Evolutionary conservation across 768 basidiomycete species (phyloP).

Genomic region (Clathrus columnatus): DNA sequence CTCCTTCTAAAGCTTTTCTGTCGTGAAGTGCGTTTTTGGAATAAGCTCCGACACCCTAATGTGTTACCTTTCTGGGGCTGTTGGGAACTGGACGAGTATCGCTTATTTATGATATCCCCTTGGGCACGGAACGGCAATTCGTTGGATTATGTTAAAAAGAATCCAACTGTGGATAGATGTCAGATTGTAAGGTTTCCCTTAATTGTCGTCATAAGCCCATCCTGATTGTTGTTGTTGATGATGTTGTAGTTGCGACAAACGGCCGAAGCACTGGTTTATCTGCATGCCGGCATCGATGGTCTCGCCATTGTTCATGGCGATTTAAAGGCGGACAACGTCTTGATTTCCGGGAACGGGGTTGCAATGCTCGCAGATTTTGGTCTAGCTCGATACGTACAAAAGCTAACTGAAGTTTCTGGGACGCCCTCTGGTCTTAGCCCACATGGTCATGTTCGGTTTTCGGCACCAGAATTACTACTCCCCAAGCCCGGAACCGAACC

Average conservation of each 20-base stretch:
- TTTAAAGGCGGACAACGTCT: constrained; percentile 6
- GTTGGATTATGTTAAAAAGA: neutral
- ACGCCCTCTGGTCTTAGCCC: neutral
- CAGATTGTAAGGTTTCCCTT: neutral
- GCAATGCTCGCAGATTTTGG: constrained; percentile 5
- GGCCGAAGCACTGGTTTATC: neutral
- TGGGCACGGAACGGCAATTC: neutral
- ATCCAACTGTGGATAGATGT: neutral
- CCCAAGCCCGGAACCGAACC: neutral
- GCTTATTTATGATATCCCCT: neutral
- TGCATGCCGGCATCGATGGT: no score
- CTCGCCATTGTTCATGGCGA: neutral
- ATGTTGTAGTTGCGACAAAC: neutral
- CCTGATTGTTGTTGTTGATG: neutral
- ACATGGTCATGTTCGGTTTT: neutral
- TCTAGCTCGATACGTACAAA: neutral
- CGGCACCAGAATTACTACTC: neutral
- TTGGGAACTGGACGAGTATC: no score
- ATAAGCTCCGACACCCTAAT: constrained; percentile 1
- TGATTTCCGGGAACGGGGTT: neutral
- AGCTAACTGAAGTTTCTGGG: neutral
- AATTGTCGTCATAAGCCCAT: no score
- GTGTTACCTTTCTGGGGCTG: neutral
- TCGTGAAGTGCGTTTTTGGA: constrained; percentile 2
- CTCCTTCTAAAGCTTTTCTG: constrained; percentile 2